These are phyloP conservation scores for Sporisorium iseilematis-ciliati DNA, from an alignment of 1,284 basidiomycete species.

Conservation along the genomic window DNA sequence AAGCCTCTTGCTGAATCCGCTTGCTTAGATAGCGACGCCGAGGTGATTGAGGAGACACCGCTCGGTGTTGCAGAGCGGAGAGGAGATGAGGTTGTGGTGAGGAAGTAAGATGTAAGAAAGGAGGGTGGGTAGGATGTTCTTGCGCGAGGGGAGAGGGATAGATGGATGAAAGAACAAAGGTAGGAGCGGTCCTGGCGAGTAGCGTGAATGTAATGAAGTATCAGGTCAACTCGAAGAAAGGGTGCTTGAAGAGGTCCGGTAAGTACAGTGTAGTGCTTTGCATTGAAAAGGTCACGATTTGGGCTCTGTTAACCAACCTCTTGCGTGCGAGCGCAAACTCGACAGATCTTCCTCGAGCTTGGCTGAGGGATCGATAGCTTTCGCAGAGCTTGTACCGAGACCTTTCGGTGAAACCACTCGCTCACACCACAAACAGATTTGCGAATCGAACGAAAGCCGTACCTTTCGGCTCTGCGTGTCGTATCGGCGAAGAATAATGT, in stretches of 20 bases:
- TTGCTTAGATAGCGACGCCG: not conserved
- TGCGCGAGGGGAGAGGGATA: not conserved
- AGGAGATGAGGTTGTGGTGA: not conserved
- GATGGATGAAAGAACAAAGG: not conserved
- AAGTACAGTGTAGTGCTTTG: no score
- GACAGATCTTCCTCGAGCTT: not conserved
- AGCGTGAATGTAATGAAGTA: not conserved
- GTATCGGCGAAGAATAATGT: slow-evolving; percentile 13
- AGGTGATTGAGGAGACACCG: no score
- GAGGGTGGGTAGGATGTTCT: not conserved
- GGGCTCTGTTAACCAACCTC: not conserved
- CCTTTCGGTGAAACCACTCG: not conserved
- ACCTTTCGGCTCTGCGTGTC: slow-evolving; percentile 6
- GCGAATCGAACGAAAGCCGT: not conserved
- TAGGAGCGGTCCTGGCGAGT: not conserved
- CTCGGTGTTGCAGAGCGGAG: not conserved
- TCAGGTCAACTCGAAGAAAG: not conserved
- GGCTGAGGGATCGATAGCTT: not conserved
- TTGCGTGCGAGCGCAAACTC: not conserved
- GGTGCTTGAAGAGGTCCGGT: no score
- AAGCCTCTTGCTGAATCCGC: not conserved
- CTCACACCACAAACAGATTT: not conserved
- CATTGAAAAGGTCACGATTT: no score
- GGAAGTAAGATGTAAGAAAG: not conserved
- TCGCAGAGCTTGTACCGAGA: not conserved